Evolutionary conservation across 2,329 filamentous ascomycete genomes (phyloP), one percentile per base, ranked within the genome.

Genomic region (Sclerotinia subarctica): DNA sequence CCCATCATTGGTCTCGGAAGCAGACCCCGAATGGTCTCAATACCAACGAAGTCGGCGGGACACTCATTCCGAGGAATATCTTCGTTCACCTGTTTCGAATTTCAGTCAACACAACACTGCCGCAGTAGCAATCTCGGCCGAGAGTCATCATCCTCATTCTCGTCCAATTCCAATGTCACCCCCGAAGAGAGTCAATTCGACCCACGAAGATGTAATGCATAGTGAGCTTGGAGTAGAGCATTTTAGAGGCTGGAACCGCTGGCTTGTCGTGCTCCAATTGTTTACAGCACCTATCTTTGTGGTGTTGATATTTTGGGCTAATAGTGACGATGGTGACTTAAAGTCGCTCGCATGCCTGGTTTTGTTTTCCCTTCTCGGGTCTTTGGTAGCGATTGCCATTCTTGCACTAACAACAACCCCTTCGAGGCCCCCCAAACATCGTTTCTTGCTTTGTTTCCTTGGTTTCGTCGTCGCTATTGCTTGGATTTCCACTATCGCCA

Each of bases 401-500:
- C 80, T 98, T 17, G 80, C 96, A 3, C 69, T 87, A 5, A 88
- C 88, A 26, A 96, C 94, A 0, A 86, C 85, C 0, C 84, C 89
- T 10, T 82, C 86, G 62, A 85, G 84, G 46, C 88, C 89, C 42
- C 90, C 92, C 0, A 87, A 84, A 71, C 92, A 92, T 78, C 90
- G 94, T 69, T 90, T 89, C 60, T 76, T 94, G 32, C 84, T 98
- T 57, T 96, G 93, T 76, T 92, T 97, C 75, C 82, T 96, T 47
- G 95, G 96, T 8, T 99, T 99, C 76, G 82, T 90, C 11, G 96
- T 98, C 69, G 89, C 91, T 70, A 95, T 98, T 68, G 91, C 92
- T 32, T 99, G 96, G 95, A 97, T 98, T 74, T 95, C 93, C 51
- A 95, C 93, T 1, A 93, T 99, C 73, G 94, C 95, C 2, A 92